Conservation (phyloP, 805 yeast genomes). For the Candida golubevii region DNA sequence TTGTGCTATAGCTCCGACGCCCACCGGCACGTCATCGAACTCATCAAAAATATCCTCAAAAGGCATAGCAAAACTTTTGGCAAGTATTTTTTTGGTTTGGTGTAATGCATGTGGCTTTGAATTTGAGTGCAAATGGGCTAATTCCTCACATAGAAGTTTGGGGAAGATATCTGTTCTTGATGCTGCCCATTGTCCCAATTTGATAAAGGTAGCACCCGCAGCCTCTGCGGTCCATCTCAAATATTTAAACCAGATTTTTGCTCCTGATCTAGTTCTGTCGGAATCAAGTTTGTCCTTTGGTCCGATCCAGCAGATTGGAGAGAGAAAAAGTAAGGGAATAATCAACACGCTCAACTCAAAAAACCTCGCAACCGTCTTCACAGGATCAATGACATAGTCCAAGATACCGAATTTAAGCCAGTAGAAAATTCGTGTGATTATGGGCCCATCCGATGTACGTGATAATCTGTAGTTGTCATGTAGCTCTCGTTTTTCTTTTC, state of each 20-base stretch:
- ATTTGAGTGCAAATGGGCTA: slow-evolving; percentile 76
- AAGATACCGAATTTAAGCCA: slow-evolving; percentile 39
- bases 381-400: slow-evolving; percentile 65
- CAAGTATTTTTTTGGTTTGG: slow-evolving; percentile 55
- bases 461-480: slow-evolving; percentile 29
- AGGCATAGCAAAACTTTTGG: slow-evolving; percentile 53
- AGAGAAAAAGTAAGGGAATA: slow-evolving; percentile 58
- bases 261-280: slow-evolving; percentile 50
- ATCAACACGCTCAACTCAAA: slow-evolving; percentile 63
- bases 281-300: slow-evolving; percentile 30
- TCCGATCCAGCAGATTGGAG: slow-evolving; percentile 66
- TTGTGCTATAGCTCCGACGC: slow-evolving; percentile 99
- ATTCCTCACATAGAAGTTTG: slow-evolving; percentile 66
- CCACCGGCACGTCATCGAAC: slow-evolving; percentile 71
- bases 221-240: slow-evolving; percentile 65
- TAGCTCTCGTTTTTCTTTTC: slow-evolving; percentile 46
- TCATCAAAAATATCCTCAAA: slow-evolving; percentile 79
- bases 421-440: slow-evolving; percentile 29
- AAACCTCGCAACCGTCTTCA: slow-evolving; percentile 64
- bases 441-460: slow-evolving; percentile 19
- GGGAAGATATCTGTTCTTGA: slow-evolving; percentile 93
- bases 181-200: slow-evolving; percentile 99
- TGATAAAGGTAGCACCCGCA: slow-evolving; percentile 90
- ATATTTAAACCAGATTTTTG: slow-evolving; percentile 63
- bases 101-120: slow-evolving; percentile 67